Conservation (phyloP, 139 green algal species). For the Haematococcus lacustris region DNA sequence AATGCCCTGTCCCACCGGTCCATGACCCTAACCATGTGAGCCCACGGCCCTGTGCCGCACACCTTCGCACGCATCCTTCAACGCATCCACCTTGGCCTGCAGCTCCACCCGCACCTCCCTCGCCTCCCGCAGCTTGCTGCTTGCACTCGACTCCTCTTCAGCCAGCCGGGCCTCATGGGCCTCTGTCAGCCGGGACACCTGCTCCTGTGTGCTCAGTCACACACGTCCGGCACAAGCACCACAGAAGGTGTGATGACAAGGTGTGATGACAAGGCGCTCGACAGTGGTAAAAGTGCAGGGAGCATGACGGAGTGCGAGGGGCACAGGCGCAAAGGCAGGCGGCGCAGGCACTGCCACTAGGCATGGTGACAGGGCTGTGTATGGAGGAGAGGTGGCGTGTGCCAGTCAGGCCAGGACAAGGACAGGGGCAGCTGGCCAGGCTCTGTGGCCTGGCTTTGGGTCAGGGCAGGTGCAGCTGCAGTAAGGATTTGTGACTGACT, state of each 20-base stretch:
- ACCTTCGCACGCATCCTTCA: too few species aligned
- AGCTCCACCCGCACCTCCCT: conserved; percentile 4
- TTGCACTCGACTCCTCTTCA: conserved; percentile 6
- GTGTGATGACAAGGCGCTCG: not conserved
- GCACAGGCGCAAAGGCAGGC: too few species aligned
- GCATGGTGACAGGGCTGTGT: too few species aligned
- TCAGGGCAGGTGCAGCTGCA: not conserved
- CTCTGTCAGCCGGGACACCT: conserved; percentile 11
- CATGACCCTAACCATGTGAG: too few species aligned
- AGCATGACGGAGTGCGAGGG: not conserved
- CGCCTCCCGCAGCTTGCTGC: conserved; percentile 1
- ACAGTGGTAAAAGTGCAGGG: not conserved
- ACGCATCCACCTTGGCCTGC: too few species aligned
- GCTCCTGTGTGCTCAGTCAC: conserved; percentile 7
- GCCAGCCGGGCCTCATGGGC: conserved; percentile 7
- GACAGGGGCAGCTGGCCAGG: too few species aligned
- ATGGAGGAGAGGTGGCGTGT: too few species aligned
- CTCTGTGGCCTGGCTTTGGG: not conserved
- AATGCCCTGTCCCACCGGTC: too few species aligned
- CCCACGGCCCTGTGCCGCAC: too few species aligned
- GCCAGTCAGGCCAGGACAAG: too few species aligned
- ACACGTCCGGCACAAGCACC: not conserved
- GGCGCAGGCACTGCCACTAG: too few species aligned
- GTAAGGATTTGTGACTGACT: not conserved
- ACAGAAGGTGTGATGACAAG: not conserved